Percentiles rank a stretch among this genome's conserved stretches.
Evolutionary conservation across 345 rosid genomes (phyloP).

Genomic region (Ceriops decandra): DNA sequence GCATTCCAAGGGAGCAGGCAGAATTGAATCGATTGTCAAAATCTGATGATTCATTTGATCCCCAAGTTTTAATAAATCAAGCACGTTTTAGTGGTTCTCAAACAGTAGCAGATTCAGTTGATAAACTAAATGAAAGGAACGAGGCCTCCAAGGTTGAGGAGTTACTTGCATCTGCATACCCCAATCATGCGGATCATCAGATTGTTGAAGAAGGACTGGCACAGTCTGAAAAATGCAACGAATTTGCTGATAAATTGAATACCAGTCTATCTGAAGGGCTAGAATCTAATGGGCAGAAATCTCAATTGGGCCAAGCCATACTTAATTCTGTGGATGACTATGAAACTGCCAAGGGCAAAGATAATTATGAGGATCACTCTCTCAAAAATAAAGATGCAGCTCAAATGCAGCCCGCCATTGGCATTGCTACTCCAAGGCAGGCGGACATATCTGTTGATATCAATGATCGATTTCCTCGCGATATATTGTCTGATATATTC

Average conservation of each 20-base stretch:
- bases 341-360: constrained; percentile 15
- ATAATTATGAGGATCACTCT: constrained; percentile 18
- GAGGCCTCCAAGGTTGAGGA: constrained; percentile 6
- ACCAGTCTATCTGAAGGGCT: neutral
- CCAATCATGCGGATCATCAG: constrained; percentile 36
- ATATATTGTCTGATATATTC: constrained; percentile 29
- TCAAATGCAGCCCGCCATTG: constrained; percentile 7
- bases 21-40: constrained; percentile 30
- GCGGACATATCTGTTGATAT: constrained; percentile 28
- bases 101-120: constrained; percentile 16
- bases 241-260: constrained; percentile 14
- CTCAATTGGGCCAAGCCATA: constrained; percentile 22
- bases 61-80: constrained; percentile 26
- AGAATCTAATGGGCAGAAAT: constrained; percentile 22
- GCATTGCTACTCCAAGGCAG: neutral
- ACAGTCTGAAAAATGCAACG: constrained; percentile 25
- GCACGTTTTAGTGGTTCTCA: constrained; percentile 10
- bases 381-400: constrained; percentile 25
- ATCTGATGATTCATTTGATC: constrained; percentile 28
- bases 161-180: constrained; percentile 33
- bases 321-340: constrained; percentile 6
- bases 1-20: constrained; percentile 32
- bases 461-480: constrained; percentile 28
- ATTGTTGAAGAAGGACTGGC: constrained; percentile 44
- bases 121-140: constrained; percentile 16